Evolutionary conservation across 495 filamentous ascomycete species (phyloP), one percentile per base, ranked within the genome.

Genomic region (Penicillium soppii): DNA sequence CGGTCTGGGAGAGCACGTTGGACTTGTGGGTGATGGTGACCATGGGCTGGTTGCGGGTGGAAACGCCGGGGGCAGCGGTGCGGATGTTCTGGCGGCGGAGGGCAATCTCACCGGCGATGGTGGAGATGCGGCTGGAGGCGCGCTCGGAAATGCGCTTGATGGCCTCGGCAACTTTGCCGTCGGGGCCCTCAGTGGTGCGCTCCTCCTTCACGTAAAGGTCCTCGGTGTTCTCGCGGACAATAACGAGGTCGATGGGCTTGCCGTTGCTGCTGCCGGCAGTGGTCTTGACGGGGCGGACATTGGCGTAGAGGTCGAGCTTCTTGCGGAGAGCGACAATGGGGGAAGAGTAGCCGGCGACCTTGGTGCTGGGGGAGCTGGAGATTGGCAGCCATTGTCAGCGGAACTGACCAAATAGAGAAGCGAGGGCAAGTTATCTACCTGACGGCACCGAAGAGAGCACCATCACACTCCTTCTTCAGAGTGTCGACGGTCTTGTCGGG

Each of bases 201-300:
- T 98, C 94, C 71, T 97, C 91, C 76, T 98, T 98, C 53, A 98
- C 95, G 79, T 98, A 98, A 21, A 98, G 78, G 63, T 97, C 94
- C 75, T 98, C 94, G 45, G 94, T 98, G 76, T 98, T 98, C 72
- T 98, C 94, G 50, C 94, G 88, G 46, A 97, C 94, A 57, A 97
- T 98, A 65, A 98, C 94, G 61, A 98, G 83, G 75, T 98, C 94
- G 65, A 97, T 91, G 45, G 87, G 84, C 17, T 71, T 73, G 45
- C 76, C 78, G 30, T 75, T 70, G 65, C 66, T 71, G 59, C 63
- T 69, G 35, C 73, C 73, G 27, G 54, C 59, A 49, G 91, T 87
- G 41, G 86, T 87, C 79, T 96, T 97, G 63, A 97, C 94, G 40
- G 94, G 94, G 30, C 94, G 90, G 36, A 98, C 90, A 65, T 98